Conservation (phyloP, 371 early-diverging fungal genomes). For the Funneliformis caledonium region DNA sequence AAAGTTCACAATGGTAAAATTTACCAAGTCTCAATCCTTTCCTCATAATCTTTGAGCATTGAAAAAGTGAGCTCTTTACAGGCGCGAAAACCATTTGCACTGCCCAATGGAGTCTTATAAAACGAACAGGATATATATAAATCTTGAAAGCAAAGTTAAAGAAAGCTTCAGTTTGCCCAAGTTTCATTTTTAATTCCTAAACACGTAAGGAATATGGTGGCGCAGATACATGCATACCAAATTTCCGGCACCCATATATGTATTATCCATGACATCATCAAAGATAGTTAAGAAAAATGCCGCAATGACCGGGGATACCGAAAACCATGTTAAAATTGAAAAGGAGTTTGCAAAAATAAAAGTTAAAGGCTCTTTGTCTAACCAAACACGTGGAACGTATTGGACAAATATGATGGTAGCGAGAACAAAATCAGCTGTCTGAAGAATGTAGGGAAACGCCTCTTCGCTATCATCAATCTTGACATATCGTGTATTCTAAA, state of each 20-base stretch:
- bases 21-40: conserved; percentile 56
- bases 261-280: conserved; percentile 44
- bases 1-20: not conserved
- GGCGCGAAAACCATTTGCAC: conserved; percentile 53
- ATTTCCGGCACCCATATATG: conserved; percentile 61
- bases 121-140: conserved; percentile 67
- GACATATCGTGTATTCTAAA: conserved; percentile 45
- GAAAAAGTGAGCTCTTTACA: conserved; percentile 56
- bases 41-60: conserved; percentile 54
- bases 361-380: conserved; percentile 43
- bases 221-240: conserved; percentile 5
- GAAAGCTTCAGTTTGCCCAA: too few species aligned
- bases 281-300: conserved; percentile 45
- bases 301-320: conserved; percentile 58
- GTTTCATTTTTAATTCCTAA: too few species aligned
- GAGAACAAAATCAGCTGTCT: conserved; percentile 48
- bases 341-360: conserved; percentile 47
- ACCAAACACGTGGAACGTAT: conserved; percentile 46
- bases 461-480: not conserved
- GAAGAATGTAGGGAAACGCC: conserved; percentile 30
- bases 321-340: conserved; percentile 54
- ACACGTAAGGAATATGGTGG: not conserved
- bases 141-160: conserved; percentile 41
- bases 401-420: conserved; percentile 49
- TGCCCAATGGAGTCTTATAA: conserved; percentile 62